Evolutionary conservation across 345 rosid species (phyloP).

Genomic region (Corchorus capsularis): DNA sequence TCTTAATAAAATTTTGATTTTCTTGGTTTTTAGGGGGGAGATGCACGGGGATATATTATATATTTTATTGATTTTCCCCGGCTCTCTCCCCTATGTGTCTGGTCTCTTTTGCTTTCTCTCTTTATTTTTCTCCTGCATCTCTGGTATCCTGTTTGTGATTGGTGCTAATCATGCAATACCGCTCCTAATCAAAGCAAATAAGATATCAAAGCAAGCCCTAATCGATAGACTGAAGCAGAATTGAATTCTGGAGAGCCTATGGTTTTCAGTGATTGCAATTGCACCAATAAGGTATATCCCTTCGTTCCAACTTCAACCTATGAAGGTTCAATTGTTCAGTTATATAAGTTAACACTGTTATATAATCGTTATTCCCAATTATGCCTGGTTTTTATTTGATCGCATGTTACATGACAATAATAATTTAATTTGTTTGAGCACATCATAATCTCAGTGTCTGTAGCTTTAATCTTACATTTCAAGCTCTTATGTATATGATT

Average conservation of each 20-base stretch:
- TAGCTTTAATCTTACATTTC: neutral
- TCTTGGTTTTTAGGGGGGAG: slow-evolving; percentile 34
- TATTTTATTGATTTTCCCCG: slow-evolving; percentile 23
- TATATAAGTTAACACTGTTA: neutral
- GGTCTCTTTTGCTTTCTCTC: neutral
- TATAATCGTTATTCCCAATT: neutral
- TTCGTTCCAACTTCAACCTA: neutral
- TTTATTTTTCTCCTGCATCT: neutral
- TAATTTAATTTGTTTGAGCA: neutral
- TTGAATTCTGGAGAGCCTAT: neutral
- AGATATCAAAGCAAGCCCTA: neutral
- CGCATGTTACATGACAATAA: neutral
- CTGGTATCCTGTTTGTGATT: too few species aligned
- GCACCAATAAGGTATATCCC: neutral
- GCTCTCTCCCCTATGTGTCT: slow-evolving; percentile 39
- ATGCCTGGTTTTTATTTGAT: neutral
- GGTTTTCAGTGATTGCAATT: neutral
- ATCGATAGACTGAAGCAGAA: neutral
- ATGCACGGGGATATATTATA: slow-evolving; percentile 32
- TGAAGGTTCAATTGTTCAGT: neutral
- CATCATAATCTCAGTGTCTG: neutral
- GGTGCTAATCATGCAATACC: neutral
- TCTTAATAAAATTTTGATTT: slow-evolving; percentile 21
- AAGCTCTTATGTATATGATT: neutral
- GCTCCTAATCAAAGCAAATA: neutral